These are phyloP conservation scores for Annulohypoxylon moriforme DNA, from an alignment of 495 filamentous ascomycete species.

Conservation along the genomic window DNA sequence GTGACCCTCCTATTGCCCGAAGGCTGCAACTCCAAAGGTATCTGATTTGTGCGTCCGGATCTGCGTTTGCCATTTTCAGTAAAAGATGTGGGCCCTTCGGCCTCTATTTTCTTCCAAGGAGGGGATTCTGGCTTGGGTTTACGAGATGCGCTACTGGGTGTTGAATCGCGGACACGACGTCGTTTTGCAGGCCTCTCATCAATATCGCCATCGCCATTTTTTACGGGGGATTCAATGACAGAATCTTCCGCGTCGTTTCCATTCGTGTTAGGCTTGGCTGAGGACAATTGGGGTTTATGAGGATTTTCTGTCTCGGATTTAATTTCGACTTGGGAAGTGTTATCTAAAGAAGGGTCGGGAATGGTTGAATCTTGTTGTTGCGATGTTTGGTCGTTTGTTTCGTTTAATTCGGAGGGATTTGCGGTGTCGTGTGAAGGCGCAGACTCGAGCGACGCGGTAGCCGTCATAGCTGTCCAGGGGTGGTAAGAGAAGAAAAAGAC, in stretches of 20 bases:
- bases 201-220: conserved; percentile 48
- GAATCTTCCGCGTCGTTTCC: conserved; percentile 28
- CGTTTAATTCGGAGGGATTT: conserved; percentile 43
- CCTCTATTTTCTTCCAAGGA: conserved; percentile 91
- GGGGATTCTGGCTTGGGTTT: conserved; percentile 73
- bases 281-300: conserved; percentile 22
- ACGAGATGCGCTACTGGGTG: conserved; percentile 51
- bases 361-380: not conserved
- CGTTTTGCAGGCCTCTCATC: conserved; percentile 75
- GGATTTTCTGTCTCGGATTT: conserved; percentile 27
- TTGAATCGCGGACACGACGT: conserved; percentile 69
- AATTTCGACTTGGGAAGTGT: not conserved
- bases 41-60: conserved; percentile 82
- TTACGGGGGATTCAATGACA: conserved; percentile 18
- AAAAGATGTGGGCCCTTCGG: conserved; percentile 88
- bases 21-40: conserved; percentile 77
- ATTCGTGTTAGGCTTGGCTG: conserved; percentile 38
- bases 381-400: conserved; percentile 23
- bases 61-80: conserved; percentile 84
- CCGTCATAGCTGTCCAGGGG: conserved; percentile 61
- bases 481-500: conserved; percentile 54
- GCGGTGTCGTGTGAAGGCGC: conserved; percentile 54
- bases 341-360: not conserved
- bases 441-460: conserved; percentile 61
- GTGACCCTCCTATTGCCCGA: conserved; percentile 70